Evolutionary conservation across 225 moss, liverwort and hornwort species (phyloP), one percentile per base, ranked within the genome.

Genomic region (Asterella californica): DNA sequence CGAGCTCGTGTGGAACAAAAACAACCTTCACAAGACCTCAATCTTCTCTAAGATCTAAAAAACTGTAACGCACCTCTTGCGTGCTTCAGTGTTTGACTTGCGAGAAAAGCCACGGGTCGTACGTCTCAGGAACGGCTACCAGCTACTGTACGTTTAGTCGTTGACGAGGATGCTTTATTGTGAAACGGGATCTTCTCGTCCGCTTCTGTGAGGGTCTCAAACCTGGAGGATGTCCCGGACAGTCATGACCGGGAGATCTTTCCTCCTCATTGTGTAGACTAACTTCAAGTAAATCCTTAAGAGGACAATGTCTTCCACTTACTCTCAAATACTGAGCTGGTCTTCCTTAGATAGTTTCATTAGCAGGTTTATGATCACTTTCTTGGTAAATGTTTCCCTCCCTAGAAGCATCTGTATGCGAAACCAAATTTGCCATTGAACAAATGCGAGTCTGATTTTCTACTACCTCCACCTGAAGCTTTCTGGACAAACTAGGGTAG

Each of bases 21-120:
- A 27, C 7, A 42, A 7, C 42, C 42, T 42, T 42, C 42, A 42
- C 42, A 24, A 24, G 42, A 38, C 45, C 14, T 62, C 34, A 76
- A 60, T 4, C 89, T 82, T 76, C 79, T 74, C 27, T 85, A 17
- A 2, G 17, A 60, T 69, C 22, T 77, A n/a, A 47, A 25, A 38
- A 18, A 18, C 27, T 71, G 27, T 64, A 75, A 24, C 18, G 49
- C 60, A 91, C 87, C 93, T 89, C 81, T 83, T 85, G 37, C 88
- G 87, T 5, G 91, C 87, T 62, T 88, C 92, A n/a, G n/a, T n/a
- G n/a, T n/a, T 61, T 85, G 83, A 80, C 88, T 91, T 49, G 79
- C 88, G 68, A 89, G 80, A 77, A 94, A 96, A 12, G 96, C 87
- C 77, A 85, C 83, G n/a, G 96, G 96, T 85, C 91, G 88, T 30